Conservation (phyloP, 306 rosid genomes). For the Quercus gilva region DNA sequence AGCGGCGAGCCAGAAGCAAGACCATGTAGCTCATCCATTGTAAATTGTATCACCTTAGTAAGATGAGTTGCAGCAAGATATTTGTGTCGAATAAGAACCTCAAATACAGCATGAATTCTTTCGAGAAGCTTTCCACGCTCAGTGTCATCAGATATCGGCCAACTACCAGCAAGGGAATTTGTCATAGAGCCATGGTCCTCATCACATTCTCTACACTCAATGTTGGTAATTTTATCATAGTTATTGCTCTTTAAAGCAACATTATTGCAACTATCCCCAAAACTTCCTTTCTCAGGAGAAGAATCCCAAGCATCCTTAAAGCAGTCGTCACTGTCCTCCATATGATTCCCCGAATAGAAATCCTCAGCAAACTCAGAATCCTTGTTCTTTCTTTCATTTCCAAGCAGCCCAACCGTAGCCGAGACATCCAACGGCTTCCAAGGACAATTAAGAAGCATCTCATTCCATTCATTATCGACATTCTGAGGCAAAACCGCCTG, state of each 20-base stretch:
- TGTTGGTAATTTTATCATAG: constrained; percentile 35
- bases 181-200: constrained; percentile 35
- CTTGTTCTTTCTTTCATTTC: constrained; percentile 39
- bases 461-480: constrained; percentile 72
- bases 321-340: constrained; percentile 44
- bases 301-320: constrained; percentile 56
- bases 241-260: constrained; percentile 31
- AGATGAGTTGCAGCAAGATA: constrained; percentile 83
- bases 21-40: constrained; percentile 78
- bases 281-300: constrained; percentile 42
- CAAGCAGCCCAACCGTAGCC: constrained; percentile 74
- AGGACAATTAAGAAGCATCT: constrained; percentile 75
- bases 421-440: constrained; percentile 85
- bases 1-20: constrained; percentile 71
- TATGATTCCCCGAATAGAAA: constrained; percentile 34
- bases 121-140: constrained; percentile 83
- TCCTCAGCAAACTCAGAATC: constrained; percentile 45
- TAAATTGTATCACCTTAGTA: constrained; percentile 73
- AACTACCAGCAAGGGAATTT: constrained; percentile 47
- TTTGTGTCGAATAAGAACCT: constrained; percentile 72
- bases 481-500: constrained; percentile 74
- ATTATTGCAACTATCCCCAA: constrained; percentile 31
- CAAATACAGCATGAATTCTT: constrained; percentile 67
- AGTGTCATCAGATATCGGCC: constrained; percentile 79
- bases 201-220: constrained; percentile 37